Percentiles rank a stretch among this genome's conserved stretches.
Conservation (phyloP, 1,284 basidiomycete species). For the Bjerkandera adusta region DNA sequence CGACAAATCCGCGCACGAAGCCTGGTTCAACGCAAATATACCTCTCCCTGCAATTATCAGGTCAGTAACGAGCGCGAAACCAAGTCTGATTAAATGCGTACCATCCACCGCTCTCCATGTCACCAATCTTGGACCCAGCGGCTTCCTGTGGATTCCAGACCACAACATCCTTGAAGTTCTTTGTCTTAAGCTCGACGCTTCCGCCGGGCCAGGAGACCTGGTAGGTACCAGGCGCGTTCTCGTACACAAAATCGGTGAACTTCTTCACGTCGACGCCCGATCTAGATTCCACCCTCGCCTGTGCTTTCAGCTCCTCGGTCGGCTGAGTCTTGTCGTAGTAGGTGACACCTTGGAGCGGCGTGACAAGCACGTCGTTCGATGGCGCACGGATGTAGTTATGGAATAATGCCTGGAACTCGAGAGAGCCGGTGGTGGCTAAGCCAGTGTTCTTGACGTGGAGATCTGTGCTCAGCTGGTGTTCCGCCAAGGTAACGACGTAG, state of each 20-base stretch:
- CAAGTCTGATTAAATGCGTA: conserved; percentile 35
- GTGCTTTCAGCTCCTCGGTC: conserved; percentile 46
- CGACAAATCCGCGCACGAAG: conserved; percentile 65
- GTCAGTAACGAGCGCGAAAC: neutral
- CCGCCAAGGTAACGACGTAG: conserved; percentile 78
- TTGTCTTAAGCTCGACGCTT: conserved; percentile 54
- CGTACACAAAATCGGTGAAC: conserved; percentile 76
- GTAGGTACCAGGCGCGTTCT: conserved; percentile 56
- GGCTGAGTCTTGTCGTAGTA: conserved; percentile 80
- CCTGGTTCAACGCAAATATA: conserved; percentile 90
- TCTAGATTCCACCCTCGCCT: conserved; percentile 60
- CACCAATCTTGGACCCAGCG: conserved; percentile 68
- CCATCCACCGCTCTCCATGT: conserved; percentile 89
- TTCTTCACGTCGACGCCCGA: conserved; percentile 58
- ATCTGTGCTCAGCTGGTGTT: conserved; percentile 74
- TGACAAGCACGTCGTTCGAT: conserved; percentile 53
- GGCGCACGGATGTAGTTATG: conserved; percentile 84
- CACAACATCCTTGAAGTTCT: conserved; percentile 73
- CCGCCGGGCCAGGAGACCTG: conserved; percentile 59
- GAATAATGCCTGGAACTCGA: conserved; percentile 86
- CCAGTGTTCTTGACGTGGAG: conserved; percentile 77
- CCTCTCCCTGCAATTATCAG: conserved; percentile 58
- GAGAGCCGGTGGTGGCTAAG: conserved; percentile 38
- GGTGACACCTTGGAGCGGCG: conserved; percentile 54
- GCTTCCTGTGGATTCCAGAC: conserved; percentile 84